Base-by-base conservation (phyloP, 257 asterid species). In the Coffea canephora region DNA sequence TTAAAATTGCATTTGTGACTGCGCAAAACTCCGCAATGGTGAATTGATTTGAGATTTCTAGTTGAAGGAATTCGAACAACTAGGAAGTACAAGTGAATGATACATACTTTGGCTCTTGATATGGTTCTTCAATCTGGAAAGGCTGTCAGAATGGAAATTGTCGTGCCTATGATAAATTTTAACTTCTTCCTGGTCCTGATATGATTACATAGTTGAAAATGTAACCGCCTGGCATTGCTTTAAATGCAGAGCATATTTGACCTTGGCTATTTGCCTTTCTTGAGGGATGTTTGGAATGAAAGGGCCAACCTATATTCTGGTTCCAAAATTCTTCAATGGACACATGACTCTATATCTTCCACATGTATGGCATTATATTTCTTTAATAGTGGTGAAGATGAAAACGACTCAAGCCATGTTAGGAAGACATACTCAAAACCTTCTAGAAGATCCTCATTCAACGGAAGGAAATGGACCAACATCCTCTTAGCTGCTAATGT, bases 401-500 rank as follows among this genome's bases (percentile, higher is more conserved):
- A 78, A 86, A 85, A 78, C 77, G 82, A 74, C 54, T 78, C 90
- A 67, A 82, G 68, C 39, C 81, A 73, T 50, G 45, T 78, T 69
- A 86, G 86, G 70, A 90, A 86, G 84, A 81, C 88, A 11, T 82
- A 77, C 80, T 79, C 96, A 18, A 85, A 84, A 50, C 54, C 81
- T 54, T 83, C 93, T 62, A 77, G 86, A 85, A 80, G 85, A 39
- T 74, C 79, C 91, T 82, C 89, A 46, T 85, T 82, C 82, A 88
- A 86, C 14, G 83, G 87, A 71, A 86, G 97, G 85, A 89, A 83
- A 78, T 93, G 95, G 95, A 93, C 97, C 75, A 86, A 86, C 75
- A 75, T 87, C 77, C 89, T 93, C 73, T 88, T 95, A 46, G 96
- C 95, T 69, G 87, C 87, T 77, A 95, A 93, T 83, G 86, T 93